Percentiles rank a stretch among this genome's conserved stretches.
phyloP scores from a whole-genome alignment of 768 basidiomycete genomes.

The Cystofilobasidium bisporidii region DNA sequence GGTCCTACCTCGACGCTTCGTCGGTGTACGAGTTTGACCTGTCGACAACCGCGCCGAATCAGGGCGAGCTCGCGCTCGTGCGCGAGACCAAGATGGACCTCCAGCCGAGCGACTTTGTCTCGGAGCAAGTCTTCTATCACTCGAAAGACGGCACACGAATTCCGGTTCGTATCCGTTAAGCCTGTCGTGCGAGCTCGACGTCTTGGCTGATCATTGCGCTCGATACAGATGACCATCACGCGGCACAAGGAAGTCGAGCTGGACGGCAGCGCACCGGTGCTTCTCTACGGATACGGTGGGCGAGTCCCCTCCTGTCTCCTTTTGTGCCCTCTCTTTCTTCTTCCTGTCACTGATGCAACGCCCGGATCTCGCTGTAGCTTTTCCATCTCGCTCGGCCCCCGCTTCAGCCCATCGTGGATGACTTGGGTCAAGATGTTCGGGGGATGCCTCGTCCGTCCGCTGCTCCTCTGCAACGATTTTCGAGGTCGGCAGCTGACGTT shows the following conservation, averaged over 20 bases:
- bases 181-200: too few relatives aligned
- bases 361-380: conserved; percentile 39
- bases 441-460: conserved; percentile 50
- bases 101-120: conserved; percentile 57
- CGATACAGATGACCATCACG: conserved; percentile 72
- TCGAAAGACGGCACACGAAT: conserved; percentile 52
- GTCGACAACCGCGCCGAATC: conserved; percentile 27
- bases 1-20: conserved; percentile 54
- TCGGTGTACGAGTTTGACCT: conserved; percentile 59
- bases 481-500: too few relatives aligned
- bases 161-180: conserved; percentile 43
- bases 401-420: conserved; percentile 44
- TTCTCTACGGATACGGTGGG: conserved; percentile 69
- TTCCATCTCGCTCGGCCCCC: conserved; percentile 40
- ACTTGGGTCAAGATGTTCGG: conserved; percentile 65
- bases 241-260: conserved; percentile 58
- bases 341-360: too few relatives aligned
- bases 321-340: too few relatives aligned
- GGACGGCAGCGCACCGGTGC: conserved; percentile 64
- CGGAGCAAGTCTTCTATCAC: conserved; percentile 47
- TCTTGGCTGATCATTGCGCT: background rate
- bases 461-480: background rate
- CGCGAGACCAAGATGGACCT: conserved; percentile 55
- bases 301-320: too few relatives aligned
- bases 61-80: conserved; percentile 50